Percentiles rank a stretch among this genome's conserved stretches.
Evolutionary conservation across 495 filamentous ascomycete species (phyloP).

Genomic region (Penicillium daleae): DNA sequence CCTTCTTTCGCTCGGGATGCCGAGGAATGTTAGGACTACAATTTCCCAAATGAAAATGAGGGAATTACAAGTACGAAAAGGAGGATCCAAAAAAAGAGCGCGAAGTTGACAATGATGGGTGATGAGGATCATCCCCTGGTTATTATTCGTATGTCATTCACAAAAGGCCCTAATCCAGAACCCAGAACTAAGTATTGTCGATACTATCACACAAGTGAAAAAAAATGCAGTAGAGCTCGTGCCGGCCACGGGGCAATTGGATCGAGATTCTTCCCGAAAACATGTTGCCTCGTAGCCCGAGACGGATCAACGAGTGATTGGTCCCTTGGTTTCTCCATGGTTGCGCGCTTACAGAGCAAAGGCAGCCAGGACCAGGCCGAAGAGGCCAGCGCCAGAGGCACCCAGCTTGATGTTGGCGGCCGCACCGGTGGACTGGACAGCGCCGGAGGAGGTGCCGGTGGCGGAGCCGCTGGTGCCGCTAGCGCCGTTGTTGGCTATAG

Average conservation of each 20-base stretch:
- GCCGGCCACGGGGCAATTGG: background rate
- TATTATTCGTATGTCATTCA: conserved; percentile 21
- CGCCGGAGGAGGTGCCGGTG: conserved; percentile 26
- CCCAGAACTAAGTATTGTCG: conserved; percentile 18
- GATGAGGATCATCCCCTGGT: background rate
- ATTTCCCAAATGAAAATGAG: background rate
- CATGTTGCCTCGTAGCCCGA: background rate
- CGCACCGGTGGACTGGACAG: conserved; percentile 34
- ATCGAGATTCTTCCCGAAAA: background rate
- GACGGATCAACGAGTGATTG: background rate
- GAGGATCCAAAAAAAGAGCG: background rate
- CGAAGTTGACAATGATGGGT: background rate
- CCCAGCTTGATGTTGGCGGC: conserved; percentile 38
- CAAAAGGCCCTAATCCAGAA: conserved; percentile 5
- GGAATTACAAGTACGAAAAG: background rate
- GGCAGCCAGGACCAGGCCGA: conserved; percentile 42
- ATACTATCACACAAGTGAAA: conserved; percentile 24
- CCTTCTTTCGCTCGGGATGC: background rate
- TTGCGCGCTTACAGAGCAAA: conserved; percentile 39
- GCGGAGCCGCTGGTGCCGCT: conserved; percentile 24
- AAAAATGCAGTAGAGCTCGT: conserved; percentile 2
- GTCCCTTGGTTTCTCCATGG: background rate
- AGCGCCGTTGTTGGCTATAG: conserved; percentile 16
- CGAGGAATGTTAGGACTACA: conserved; percentile 1
- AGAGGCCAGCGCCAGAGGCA: conserved; percentile 42